Evolutionary conservation across 352 stramenopile genomes (phyloP).

Genomic region (Pythium phragmitis): DNA sequence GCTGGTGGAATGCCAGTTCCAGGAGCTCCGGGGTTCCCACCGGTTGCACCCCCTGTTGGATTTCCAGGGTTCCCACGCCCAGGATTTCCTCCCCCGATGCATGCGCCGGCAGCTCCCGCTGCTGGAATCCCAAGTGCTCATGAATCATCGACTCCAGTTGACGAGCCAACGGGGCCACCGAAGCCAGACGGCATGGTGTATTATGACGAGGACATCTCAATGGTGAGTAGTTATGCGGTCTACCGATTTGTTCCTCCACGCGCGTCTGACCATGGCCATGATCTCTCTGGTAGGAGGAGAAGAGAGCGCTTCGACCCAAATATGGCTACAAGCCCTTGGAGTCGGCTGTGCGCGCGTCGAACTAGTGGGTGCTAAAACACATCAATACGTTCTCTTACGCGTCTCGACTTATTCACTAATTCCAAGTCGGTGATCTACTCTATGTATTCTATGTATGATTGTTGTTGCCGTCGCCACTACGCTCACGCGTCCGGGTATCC

Average conservation of each 20-base stretch:
- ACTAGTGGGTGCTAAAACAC: conserved; percentile 21
- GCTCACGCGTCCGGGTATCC: conserved; percentile 58
- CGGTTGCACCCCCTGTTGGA: conserved; percentile 5
- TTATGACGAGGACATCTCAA: conserved; percentile 29
- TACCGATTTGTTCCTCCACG: neutral
- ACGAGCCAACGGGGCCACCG: conserved; percentile 15
- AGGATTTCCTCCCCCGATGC: conserved; percentile 11
- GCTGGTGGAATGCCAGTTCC: conserved; percentile 4
- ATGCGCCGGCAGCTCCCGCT: neutral
- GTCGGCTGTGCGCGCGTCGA: conserved; percentile 16
- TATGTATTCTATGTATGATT: neutral
- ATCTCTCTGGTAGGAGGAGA: conserved; percentile 56
- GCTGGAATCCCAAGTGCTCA: neutral
- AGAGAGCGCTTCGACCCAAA: conserved; percentile 71
- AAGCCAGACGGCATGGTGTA: conserved; percentile 33
- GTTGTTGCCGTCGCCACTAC: neutral
- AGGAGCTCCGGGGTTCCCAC: neutral
- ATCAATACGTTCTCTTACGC: conserved; percentile 23
- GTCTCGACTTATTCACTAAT: conserved; percentile 17
- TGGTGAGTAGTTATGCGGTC: conserved; percentile 15
- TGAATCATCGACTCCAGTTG: neutral
- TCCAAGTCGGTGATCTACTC: conserved; percentile 12
- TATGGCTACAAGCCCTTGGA: conserved; percentile 64
- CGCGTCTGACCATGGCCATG: neutral
- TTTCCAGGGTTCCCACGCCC: conserved; percentile 18